Conservation (phyloP, 2,329 filamentous ascomycete genomes). For the Penicillium aurantiogriseum region DNA sequence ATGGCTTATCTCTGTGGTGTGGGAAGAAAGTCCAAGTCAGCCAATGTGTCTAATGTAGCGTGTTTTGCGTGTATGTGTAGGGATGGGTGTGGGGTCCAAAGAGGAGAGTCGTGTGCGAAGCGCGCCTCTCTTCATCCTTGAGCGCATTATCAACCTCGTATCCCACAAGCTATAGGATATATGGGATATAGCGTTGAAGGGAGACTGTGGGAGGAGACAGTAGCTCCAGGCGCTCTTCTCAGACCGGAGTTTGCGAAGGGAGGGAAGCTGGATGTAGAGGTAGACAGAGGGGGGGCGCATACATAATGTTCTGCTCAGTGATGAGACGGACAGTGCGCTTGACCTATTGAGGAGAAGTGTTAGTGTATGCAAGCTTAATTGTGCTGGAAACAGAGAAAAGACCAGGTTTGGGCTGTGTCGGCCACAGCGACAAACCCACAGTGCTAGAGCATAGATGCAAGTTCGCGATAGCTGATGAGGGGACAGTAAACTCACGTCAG, state of each 20-base stretch:
- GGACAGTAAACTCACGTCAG: constrained; percentile 32
- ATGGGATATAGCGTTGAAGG: background rate
- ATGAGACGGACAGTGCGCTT: constrained; percentile 90
- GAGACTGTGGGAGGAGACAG: background rate
- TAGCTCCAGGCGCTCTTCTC: background rate
- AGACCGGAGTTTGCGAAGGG: background rate
- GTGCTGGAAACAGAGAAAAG: background rate
- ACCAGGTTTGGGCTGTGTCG: background rate
- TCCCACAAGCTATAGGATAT: background rate
- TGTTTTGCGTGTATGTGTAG: background rate
- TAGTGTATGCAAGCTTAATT: constrained; percentile 15
- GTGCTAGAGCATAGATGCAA: background rate
- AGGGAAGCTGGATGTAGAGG: background rate
- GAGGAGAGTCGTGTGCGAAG: background rate
- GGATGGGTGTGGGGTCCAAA: background rate
- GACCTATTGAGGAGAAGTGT: constrained; percentile 48
- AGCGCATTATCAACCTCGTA: background rate
- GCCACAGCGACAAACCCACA: background rate
- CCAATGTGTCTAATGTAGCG: background rate
- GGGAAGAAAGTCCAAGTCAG: constrained; percentile 7
- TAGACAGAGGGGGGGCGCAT: constrained; percentile 44
- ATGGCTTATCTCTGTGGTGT: constrained; percentile 68
- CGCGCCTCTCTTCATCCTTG: background rate
- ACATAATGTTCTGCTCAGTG: constrained; percentile 88
- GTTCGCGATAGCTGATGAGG: background rate